These are phyloP conservation scores for Lipomyces japonicus DNA, from an alignment of 805 yeast species.

Conservation along the genomic window DNA sequence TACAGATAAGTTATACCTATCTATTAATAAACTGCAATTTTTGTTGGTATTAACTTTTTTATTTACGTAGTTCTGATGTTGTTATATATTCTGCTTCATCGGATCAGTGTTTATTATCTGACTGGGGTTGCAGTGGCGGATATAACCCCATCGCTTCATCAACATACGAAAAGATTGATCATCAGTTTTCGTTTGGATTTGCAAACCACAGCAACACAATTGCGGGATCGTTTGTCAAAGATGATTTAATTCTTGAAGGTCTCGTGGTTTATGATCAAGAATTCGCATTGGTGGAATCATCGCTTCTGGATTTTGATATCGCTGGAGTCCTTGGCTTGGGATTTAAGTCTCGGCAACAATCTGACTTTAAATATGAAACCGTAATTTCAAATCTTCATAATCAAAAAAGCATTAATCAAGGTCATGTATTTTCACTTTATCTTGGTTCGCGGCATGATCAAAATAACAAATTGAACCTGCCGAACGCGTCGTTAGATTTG, in stretches of 20 bases:
- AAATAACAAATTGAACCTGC: not conserved
- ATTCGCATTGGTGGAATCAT: constrained; percentile 20
- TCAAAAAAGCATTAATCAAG: not conserved
- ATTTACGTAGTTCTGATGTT: constrained; percentile 12
- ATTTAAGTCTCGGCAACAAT: constrained; percentile 15
- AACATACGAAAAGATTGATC: constrained; percentile 11
- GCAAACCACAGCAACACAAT: constrained; percentile 21
- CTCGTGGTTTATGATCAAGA: constrained; percentile 1
- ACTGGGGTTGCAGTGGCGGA: constrained; percentile 25
- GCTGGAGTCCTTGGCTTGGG: constrained; percentile 27
- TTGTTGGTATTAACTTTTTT: not conserved
- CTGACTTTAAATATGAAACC: constrained; percentile 18
- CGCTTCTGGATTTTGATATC: constrained; percentile 22
- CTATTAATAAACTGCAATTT: not conserved
- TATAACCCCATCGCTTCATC: constrained; percentile 14
- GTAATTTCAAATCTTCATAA: constrained; percentile 7
- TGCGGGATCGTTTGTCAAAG: constrained; percentile 17
- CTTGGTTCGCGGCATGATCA: constrained; percentile 13
- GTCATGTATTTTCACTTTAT: constrained; percentile 13
- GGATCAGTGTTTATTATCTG: constrained; percentile 13
- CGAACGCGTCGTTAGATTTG: constrained; percentile 19
- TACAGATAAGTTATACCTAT: constrained; percentile 5
- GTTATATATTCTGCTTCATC: constrained; percentile 17
- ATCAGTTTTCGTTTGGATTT: constrained; percentile 15
- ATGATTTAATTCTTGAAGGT: constrained; percentile 12